Percentiles rank a stretch among this genome's conserved stretches.
phyloP scores from a whole-genome alignment of 2,329 filamentous ascomycete genomes.

The Esteya vermicola region DNA sequence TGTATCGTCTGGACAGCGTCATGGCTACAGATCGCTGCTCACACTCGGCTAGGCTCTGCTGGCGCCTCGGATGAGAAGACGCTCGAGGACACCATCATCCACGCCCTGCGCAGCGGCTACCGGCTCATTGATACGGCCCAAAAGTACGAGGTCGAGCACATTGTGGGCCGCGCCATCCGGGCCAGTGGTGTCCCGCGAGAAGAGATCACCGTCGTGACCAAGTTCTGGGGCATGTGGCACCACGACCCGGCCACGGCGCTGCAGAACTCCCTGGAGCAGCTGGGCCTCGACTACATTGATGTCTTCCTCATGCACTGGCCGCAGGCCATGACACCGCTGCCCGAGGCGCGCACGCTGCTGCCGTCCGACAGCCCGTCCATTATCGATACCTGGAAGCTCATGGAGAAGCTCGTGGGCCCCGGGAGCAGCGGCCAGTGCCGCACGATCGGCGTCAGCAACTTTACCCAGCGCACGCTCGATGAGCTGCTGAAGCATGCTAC shows the following conservation, averaged over 20 bases:
- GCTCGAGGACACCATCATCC: background rate
- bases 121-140: constrained; percentile 37
- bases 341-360: constrained; percentile 12
- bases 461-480: constrained; percentile 42
- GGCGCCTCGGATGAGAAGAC: background rate
- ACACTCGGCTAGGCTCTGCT: too few relatives aligned
- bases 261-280: constrained; percentile 36
- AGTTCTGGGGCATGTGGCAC: constrained; percentile 47
- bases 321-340: background rate
- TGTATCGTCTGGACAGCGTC: background rate
- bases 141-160: constrained; percentile 50
- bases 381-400: constrained; percentile 32
- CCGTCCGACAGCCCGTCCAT: constrained; percentile 20
- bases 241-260: constrained; percentile 44
- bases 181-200: constrained; percentile 44
- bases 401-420: constrained; percentile 36
- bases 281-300: constrained; percentile 53
- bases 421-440: too few relatives aligned
- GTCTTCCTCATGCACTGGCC: constrained; percentile 49
- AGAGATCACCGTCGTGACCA: constrained; percentile 47
- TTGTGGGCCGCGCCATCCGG: constrained; percentile 48
- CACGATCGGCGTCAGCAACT: constrained; percentile 47
- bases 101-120: constrained; percentile 23
- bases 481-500: constrained; percentile 34
- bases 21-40: background rate